A percentile compares a stretch with the other conserved stretches of the same genome.
Evolutionary conservation across 1,139 yeast genomes (phyloP).

Genomic region (Nakaseomyces sp.): DNA sequence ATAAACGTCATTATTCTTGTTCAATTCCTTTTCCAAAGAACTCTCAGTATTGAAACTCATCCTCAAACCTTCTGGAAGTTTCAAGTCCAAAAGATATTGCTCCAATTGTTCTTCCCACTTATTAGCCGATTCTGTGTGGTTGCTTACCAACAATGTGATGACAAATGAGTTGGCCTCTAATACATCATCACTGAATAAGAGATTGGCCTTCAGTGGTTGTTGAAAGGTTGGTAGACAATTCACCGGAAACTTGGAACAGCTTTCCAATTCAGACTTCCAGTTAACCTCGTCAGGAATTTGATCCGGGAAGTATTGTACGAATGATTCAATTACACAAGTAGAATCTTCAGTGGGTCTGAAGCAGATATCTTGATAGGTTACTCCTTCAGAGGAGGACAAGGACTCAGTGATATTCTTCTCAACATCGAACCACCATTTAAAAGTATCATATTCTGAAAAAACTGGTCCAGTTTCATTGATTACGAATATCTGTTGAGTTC

Average conservation of each 20-base stretch:
- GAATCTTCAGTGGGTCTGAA: slow-evolving; percentile 72
- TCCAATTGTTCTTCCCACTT: slow-evolving; percentile 64
- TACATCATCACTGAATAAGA: slow-evolving; percentile 61
- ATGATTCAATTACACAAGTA: slow-evolving; percentile 76
- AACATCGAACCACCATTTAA: slow-evolving; percentile 82
- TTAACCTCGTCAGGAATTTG: slow-evolving; percentile 43
- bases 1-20: slow-evolving; percentile 66
- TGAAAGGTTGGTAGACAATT: slow-evolving; percentile 84
- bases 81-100: slow-evolving; percentile 43
- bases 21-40: slow-evolving; percentile 75
- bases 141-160: slow-evolving; percentile 58
- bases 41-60: slow-evolving; percentile 74
- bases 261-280: slow-evolving; percentile 48
- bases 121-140: slow-evolving; percentile 40
- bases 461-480: slow-evolving; percentile 60
- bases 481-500: slow-evolving; percentile 76
- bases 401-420: slow-evolving; percentile 45
- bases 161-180: slow-evolving; percentile 62
- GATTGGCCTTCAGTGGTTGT: slow-evolving; percentile 70
- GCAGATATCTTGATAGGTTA: slow-evolving; percentile 59
- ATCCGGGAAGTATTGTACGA: slow-evolving; percentile 80
- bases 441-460: slow-evolving; percentile 49
- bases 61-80: slow-evolving; percentile 45
- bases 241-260: slow-evolving; percentile 75
- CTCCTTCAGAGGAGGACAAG: slow-evolving; percentile 21